Conservation (phyloP, 163 green algal species). For the Scenedesmus sp. region DNA sequence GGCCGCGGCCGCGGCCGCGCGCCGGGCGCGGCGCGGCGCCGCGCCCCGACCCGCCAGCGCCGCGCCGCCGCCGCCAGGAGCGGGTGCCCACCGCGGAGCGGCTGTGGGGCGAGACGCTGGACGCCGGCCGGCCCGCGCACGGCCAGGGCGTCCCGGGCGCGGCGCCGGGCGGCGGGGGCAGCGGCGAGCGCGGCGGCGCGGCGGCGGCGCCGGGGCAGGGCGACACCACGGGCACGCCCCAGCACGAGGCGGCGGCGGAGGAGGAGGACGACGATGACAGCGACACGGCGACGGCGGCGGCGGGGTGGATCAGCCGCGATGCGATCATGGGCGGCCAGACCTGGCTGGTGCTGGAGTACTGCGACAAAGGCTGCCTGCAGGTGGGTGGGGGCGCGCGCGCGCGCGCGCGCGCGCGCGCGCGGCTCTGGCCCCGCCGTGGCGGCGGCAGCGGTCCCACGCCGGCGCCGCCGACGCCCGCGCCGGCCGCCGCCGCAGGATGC, state of each 20-base stretch:
- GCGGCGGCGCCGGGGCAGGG: background rate
- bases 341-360: constrained; percentile 73
- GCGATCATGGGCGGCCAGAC: constrained; percentile 46
- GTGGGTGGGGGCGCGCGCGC: constrained; percentile 8
- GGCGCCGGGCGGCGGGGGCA: constrained; percentile 1
- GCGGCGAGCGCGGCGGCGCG: background rate
- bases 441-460: no score
- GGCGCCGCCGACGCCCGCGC: no score
- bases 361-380: constrained; percentile 62
- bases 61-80: constrained; percentile 5
- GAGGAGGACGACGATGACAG: background rate
- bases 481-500: constrained; percentile 48
- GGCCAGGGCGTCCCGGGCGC: background rate
- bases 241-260: no score
- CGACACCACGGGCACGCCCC: no score
- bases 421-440: no score
- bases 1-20: background rate
- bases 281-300: background rate
- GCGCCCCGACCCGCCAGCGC: no score
- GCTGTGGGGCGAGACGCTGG: constrained; percentile 34
- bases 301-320: no score
- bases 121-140: constrained; percentile 4
- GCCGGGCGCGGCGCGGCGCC: no score
- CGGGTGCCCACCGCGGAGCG: no score
- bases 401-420: no score